A percentile compares a stretch with the other conserved stretches of the same genome.
These are phyloP conservation scores for Aaosphaeria pasadenensis DNA, from an alignment of 2,329 filamentous ascomycete species.

Conservation along the genomic window DNA sequence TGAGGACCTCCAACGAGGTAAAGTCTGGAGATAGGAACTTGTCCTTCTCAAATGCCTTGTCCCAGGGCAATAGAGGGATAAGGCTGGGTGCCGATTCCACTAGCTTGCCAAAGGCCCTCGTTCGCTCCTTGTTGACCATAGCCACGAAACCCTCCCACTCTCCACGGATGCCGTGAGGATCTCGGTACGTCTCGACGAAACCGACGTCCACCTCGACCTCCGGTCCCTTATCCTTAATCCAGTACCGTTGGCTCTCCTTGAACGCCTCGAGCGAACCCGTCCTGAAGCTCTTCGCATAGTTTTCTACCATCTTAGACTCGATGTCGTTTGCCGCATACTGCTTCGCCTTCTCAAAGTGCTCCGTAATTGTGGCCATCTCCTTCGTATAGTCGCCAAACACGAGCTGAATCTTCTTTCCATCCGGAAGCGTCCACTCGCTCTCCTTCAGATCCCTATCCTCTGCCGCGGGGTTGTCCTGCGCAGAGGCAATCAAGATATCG, in stretches of 20 bases:
- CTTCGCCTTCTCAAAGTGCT: slow-evolving; percentile 46
- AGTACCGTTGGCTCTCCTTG: slow-evolving; percentile 50
- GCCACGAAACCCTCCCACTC: slow-evolving; percentile 54
- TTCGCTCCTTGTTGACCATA: slow-evolving; percentile 86
- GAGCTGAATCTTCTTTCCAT: slow-evolving; percentile 46
- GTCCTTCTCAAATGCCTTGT: slow-evolving; percentile 88
- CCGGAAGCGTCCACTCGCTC: slow-evolving; percentile 45
- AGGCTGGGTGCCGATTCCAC: slow-evolving; percentile 77
- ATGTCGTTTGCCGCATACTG: slow-evolving; percentile 47
- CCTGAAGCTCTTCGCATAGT: slow-evolving; percentile 50
- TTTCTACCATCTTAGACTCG: slow-evolving; percentile 43
- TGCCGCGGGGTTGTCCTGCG: slow-evolving; percentile 36
- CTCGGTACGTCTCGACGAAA: slow-evolving; percentile 55
- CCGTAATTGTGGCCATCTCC: slow-evolving; percentile 47
- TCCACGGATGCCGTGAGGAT: slow-evolving; percentile 52
- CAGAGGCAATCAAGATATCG: slow-evolving; percentile 50
- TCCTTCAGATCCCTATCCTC: slow-evolving; percentile 43
- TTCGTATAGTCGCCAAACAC: slow-evolving; percentile 46
- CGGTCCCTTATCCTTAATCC: slow-evolving; percentile 53
- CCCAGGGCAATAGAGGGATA: slow-evolving; percentile 89
- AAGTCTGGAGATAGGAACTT: slow-evolving; percentile 95
- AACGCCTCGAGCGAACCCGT: slow-evolving; percentile 51
- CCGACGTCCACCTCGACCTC: slow-evolving; percentile 53
- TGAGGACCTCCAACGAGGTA: slow-evolving; percentile 87
- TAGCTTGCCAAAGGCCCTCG: slow-evolving; percentile 79